Evolutionary conservation across 23 red algal species (phyloP).

Genomic region (Gracilaria gracilis): DNA sequence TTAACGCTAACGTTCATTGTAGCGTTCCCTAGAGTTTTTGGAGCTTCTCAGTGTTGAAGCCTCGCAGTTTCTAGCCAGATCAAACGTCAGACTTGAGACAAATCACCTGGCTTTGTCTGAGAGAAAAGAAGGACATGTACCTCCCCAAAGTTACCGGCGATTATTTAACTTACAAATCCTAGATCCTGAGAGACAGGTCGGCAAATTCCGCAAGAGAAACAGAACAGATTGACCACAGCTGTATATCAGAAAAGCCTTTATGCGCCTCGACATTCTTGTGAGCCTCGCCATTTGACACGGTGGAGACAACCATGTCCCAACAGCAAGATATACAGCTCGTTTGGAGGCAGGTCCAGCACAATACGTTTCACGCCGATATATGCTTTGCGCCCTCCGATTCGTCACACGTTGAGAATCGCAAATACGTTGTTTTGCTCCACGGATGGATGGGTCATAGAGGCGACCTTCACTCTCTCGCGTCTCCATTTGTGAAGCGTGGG

Average conservation of each 20-base stretch:
- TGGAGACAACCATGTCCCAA: not conserved
- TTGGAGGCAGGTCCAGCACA: not conserved
- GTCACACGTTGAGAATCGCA: not conserved
- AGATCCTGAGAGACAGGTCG: not conserved
- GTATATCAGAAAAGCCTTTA: too few relatives aligned
- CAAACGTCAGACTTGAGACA: not conserved
- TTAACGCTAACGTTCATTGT: too few relatives aligned
- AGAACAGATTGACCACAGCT: not conserved
- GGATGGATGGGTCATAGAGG: slow-evolving; percentile 35
- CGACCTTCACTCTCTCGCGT: slow-evolving; percentile 25
- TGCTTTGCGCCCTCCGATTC: not conserved
- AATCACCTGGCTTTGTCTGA: not conserved
- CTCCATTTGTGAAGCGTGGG: not conserved
- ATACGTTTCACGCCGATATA: not conserved
- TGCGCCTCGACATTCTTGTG: not conserved
- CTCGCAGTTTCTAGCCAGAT: not conserved
- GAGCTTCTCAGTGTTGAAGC: not conserved
- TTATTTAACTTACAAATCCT: not conserved
- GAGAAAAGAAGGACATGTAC: not conserved
- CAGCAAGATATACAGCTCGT: not conserved
- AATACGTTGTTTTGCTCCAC: slow-evolving; percentile 38
- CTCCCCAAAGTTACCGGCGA: too few relatives aligned
- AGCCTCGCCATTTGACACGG: not conserved
- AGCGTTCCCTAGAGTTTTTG: not conserved
- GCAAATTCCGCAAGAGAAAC: not conserved